Evolutionary conservation across 2,329 filamentous ascomycete species (phyloP), one percentile per base, ranked within the genome.

Genomic region (Alternaria consortialis): DNA sequence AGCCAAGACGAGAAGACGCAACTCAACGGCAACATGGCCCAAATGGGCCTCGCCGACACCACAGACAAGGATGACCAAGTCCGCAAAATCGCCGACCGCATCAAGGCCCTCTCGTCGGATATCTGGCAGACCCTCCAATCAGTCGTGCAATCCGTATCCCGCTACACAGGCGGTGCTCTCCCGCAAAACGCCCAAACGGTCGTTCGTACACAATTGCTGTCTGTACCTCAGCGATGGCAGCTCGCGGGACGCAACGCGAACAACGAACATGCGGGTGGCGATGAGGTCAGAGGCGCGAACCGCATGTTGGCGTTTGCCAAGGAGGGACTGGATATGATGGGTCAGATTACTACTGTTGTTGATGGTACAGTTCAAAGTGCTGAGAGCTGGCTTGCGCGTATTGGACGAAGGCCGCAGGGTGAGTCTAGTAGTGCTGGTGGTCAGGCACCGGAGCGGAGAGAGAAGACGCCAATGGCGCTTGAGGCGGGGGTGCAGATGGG

Each of bases 261-360:
- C 9, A 56, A 56, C 2, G 62, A 61, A 6, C 29, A 64, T 5
- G 64, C 67, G 7, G 61, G 62, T 1, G 74, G 73, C n/a, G 74
- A 76, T 36, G 84, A 85, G 17, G 84, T 84, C 11, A 79, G 83
- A 8, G 82, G 82, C 53, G 93, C 92, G 0, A 90, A 93, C 68
- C 86, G 91, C 40, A 93, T 96, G 57, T 82, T 98, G 12, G 88
- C 95, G 1, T 87, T 98, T 53, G 94, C 94, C 7, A 91, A 91
- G 72, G 94, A 98, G 76, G 93, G 94, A 0, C 83, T 98, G 13
- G 93, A 97, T 69, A 97, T 98, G 90, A 93, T 98, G 85, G 87
- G 88, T 1, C 93, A 97, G 77, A 93, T 99, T 51, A 95, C 90
- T 40, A 88, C 90, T 5, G 92, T 97, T 2, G 86, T 98, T 8